A percentile compares a stretch with the other conserved stretches of the same genome.
Conservation (phyloP, 257 asterid genomes). For the Nicotiana knightiana region DNA sequence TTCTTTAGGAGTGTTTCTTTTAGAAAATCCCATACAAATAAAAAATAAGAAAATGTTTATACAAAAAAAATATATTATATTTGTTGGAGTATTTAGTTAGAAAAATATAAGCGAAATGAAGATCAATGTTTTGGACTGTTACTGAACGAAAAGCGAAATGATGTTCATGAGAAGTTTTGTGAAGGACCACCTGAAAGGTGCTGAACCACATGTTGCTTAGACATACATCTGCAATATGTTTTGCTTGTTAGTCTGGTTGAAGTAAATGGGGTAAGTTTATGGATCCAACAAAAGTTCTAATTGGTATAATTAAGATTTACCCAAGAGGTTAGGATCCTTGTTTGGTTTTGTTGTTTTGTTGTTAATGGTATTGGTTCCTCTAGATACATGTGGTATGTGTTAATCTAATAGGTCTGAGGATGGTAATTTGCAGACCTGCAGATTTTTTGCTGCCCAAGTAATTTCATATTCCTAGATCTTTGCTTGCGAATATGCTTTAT, state of each 20-base stretch:
- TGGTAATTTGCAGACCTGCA: slow-evolving; percentile 22
- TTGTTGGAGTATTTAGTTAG: too few species aligned
- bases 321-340: slow-evolving; percentile 14
- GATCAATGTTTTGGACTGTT: too few species aligned
- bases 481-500: neutral
- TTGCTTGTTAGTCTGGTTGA: neutral
- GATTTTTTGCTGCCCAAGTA: slow-evolving; percentile 21
- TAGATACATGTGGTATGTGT: slow-evolving; percentile 19
- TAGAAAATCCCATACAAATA: too few species aligned
- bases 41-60: too few species aligned
- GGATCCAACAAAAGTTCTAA: neutral
- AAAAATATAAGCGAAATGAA: too few species aligned
- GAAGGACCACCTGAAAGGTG: neutral
- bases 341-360: slow-evolving; percentile 17
- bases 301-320: neutral
- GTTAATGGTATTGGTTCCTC: slow-evolving; percentile 11
- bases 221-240: neutral
- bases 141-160: neutral
- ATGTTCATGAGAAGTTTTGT: neutral
- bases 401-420: slow-evolving; percentile 15
- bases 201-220: neutral
- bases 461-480: neutral
- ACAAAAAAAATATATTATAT: too few species aligned
- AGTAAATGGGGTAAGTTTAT: neutral
- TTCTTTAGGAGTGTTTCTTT: too few species aligned